Conservation (phyloP, 805 yeast genomes). For the Candida loeiensis region DNA sequence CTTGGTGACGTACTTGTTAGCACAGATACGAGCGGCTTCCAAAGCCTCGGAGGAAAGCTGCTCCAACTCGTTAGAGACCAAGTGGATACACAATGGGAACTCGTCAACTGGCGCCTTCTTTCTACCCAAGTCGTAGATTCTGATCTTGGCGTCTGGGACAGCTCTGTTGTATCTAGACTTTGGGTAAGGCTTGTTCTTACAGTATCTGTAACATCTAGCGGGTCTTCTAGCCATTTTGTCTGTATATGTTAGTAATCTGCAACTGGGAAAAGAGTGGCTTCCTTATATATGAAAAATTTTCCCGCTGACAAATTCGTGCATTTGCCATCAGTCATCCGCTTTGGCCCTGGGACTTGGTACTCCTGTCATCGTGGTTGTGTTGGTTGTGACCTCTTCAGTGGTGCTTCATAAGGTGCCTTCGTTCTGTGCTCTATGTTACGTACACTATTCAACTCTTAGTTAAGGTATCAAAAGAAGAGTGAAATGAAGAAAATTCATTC, state of each 20-base stretch:
- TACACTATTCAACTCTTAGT: slow-evolving; percentile 5
- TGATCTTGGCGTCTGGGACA: slow-evolving; percentile 99
- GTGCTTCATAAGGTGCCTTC: neutral
- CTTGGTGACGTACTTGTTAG: slow-evolving; percentile 98
- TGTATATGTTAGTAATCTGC: slow-evolving; percentile 23
- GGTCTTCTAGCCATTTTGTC: slow-evolving; percentile 99
- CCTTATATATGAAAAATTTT: slow-evolving; percentile 9
- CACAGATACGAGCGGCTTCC: slow-evolving; percentile 99
- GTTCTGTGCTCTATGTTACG: neutral
- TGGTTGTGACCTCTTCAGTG: neutral
- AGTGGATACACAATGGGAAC: slow-evolving; percentile 99
- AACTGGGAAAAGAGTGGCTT: neutral
- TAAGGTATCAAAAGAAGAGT: slow-evolving; percentile 4
- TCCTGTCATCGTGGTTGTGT: neutral
- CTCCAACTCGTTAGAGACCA: slow-evolving; percentile 98
- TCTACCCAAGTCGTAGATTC: slow-evolving; percentile 99
- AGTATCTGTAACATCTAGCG: slow-evolving; percentile 99
- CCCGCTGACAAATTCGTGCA: slow-evolving; percentile 10
- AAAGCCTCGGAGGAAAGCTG: slow-evolving; percentile 99
- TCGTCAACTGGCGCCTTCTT: slow-evolving; percentile 99
- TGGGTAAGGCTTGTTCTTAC: slow-evolving; percentile 99
- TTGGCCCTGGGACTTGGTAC: too few relatives aligned
- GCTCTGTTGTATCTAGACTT: slow-evolving; percentile 99
- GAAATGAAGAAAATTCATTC: slow-evolving; percentile 5
- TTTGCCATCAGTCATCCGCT: too few relatives aligned